Evolutionary conservation across 305 asterid species (phyloP).

Genomic region (Rubia tinctorum): DNA sequence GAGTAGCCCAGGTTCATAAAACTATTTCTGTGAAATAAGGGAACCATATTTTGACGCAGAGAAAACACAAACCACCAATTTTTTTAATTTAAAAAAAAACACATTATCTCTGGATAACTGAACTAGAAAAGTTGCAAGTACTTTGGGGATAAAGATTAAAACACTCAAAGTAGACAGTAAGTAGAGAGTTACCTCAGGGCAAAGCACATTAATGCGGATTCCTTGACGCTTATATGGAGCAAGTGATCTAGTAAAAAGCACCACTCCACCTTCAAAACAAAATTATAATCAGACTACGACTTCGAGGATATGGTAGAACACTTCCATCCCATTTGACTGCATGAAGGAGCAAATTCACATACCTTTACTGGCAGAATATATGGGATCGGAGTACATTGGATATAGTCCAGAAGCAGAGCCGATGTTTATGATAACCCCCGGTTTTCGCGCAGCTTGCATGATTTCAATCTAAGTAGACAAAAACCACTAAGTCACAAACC

Average conservation of each 20-base stretch:
- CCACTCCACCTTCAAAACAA: slow-evolving; percentile 67
- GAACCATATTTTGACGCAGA: not conserved
- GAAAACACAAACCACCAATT: not conserved
- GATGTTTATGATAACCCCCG: slow-evolving; percentile 74
- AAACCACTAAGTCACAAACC: not conserved
- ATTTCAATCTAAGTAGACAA: slow-evolving; percentile 55
- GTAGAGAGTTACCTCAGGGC: slow-evolving; percentile 64
- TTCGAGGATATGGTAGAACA: slow-evolving; percentile 12
- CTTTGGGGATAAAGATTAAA: not conserved
- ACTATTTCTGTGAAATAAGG: not conserved
- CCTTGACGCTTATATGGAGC: slow-evolving; percentile 75
- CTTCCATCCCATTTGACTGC: slow-evolving; percentile 6
- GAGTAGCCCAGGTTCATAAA: not conserved
- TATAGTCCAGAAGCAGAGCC: slow-evolving; percentile 95
- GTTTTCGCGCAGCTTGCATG: slow-evolving; percentile 61
- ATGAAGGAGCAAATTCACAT: slow-evolving; percentile 18
- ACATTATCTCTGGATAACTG: not conserved
- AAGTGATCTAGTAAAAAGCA: slow-evolving; percentile 79
- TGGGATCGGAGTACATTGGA: slow-evolving; percentile 73
- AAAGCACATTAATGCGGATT: slow-evolving; percentile 86
- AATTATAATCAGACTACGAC: slow-evolving; percentile 19
- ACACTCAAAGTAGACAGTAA: not conserved
- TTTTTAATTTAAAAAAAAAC: not conserved
- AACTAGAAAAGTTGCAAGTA: slow-evolving; percentile 1
- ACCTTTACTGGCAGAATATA: slow-evolving; percentile 93